phyloP scores from a whole-genome alignment of 495 filamentous ascomycete species.

The Penicillium flavigenum region DNA sequence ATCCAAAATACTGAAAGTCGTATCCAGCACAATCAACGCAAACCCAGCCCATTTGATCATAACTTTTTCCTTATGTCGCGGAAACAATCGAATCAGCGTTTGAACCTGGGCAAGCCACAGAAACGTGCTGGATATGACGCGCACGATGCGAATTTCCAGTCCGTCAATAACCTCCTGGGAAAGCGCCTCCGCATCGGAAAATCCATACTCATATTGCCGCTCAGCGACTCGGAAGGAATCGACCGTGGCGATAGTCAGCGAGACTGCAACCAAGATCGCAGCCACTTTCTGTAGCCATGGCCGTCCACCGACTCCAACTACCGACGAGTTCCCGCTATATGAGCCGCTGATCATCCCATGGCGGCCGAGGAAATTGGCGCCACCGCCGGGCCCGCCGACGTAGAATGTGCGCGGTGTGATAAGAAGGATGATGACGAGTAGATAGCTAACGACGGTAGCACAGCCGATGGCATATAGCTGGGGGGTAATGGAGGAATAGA shows the following conservation, averaged over 20 bases:
- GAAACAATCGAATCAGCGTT: constrained; percentile 91
- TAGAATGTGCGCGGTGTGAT: constrained; percentile 90
- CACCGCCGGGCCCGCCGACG: constrained; percentile 65
- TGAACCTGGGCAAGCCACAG: constrained; percentile 97
- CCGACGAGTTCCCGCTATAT: constrained; percentile 60
- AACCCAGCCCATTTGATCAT: constrained; percentile 99
- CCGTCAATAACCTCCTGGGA: constrained; percentile 75
- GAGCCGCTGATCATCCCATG: constrained; percentile 82
- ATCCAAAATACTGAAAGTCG: constrained; percentile 83
- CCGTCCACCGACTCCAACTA: constrained; percentile 83
- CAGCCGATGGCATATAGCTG: constrained; percentile 90
- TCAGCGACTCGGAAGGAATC: constrained; percentile 85
- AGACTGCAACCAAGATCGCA: constrained; percentile 84
- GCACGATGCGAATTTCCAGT: constrained; percentile 79
- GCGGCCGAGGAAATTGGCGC: constrained; percentile 73
- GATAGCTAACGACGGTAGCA: constrained; percentile 87
- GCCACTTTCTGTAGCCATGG: constrained; percentile 97
- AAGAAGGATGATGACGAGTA: constrained; percentile 90
- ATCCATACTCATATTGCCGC: constrained; percentile 69
- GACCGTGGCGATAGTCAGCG: constrained; percentile 86
- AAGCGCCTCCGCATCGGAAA: constrained; percentile 69
- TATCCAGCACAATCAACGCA: constrained; percentile 84
- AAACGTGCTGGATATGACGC: constrained; percentile 90
- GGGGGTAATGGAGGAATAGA: constrained; percentile 88
- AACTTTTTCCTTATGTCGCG: constrained; percentile 93